Evolutionary conservation across 257 asterid genomes (phyloP), one percentile per base, ranked within the genome.

Genomic region (Solanum chiquidenum): DNA sequence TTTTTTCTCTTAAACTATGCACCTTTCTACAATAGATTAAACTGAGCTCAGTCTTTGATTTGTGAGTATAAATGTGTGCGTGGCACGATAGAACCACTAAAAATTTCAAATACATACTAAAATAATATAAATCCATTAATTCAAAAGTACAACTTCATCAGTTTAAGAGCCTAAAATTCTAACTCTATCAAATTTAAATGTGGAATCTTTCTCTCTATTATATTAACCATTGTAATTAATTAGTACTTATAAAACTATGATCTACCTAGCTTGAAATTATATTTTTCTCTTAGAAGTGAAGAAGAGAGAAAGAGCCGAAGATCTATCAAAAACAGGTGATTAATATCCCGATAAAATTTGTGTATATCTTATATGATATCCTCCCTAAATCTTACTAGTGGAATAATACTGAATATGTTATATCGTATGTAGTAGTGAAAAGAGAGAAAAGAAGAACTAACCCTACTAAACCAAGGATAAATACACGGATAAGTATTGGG

Each of bases 391-490:
- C 0, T 0, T 12, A 64, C 0, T 11, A 25, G 7, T 66, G 73
- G 3, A 5, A 66, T 1, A 25, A 25, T 29, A 66, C 1, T 66
- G 9, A 66, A 68, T 66, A 66, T 66, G 21, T 27, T 68, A 6
- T 27, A 58, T 58, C 27, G 5, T 5, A 14, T 2, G 13, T 62
- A 12, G 21, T 27, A 27, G 4, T 25, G 2, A 6, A 12, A 68
- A 5, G 20, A 55, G 68, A 83, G 80, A 52, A 7, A 44, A 68
- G 69, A 46, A 14, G 29, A 12, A 88, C 94, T 27, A 62, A 94
- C 98, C 98, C 98, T 55, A 92, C 89, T 14, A 95, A 86, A 69
- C 96, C 98, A 79, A 95, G 95, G 88, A 94, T 85, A 89, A 91
- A 94, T 2, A 93, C 93, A 49, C 94, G 77, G n/a, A 90, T 25